phyloP scores from a whole-genome alignment of 2,329 filamentous ascomycete species.

The Sporothrix pallida region DNA sequence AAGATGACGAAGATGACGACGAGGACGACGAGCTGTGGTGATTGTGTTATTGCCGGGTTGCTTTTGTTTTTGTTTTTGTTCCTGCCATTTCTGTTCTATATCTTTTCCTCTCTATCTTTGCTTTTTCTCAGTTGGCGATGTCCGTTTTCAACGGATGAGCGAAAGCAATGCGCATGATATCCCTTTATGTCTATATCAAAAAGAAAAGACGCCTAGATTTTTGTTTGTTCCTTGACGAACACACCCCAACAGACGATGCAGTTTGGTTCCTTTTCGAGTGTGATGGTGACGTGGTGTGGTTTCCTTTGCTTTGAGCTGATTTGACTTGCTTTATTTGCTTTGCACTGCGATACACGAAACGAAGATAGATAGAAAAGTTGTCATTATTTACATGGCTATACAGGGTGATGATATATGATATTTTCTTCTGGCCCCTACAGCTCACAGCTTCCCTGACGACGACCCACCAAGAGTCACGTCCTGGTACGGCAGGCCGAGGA shows the following conservation, averaged over 20 bases:
- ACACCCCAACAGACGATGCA: slow-evolving; percentile 12
- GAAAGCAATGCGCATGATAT: slow-evolving; percentile 38
- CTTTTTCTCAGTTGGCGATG: slow-evolving; percentile 5
- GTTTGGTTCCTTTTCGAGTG: not conserved
- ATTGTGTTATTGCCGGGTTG: not conserved
- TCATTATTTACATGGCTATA: not conserved
- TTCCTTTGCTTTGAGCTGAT: not conserved
- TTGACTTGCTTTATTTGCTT: not conserved
- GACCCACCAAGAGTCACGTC: slow-evolving; percentile 48
- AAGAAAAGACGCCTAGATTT: slow-evolving; percentile 29
- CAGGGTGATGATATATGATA: not conserved
- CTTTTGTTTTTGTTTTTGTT: slow-evolving; percentile 14
- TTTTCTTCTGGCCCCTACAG: no score
- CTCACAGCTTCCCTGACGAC: not conserved
- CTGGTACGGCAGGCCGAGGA: slow-evolving; percentile 65
- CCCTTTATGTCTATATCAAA: slow-evolving; percentile 31
- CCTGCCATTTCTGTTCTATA: not conserved
- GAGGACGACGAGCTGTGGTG: not conserved
- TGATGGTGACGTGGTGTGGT: not conserved
- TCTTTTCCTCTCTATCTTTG: slow-evolving; percentile 8
- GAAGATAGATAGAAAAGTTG: slow-evolving; percentile 21
- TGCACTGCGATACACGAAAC: slow-evolving; percentile 2
- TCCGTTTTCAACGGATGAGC: slow-evolving; percentile 29
- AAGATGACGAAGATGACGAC: not conserved
- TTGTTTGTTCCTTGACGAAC: not conserved